Base-by-base conservation (phyloP, 768 basidiomycete genomes). In the Flagelloscypha sp. region DNA sequence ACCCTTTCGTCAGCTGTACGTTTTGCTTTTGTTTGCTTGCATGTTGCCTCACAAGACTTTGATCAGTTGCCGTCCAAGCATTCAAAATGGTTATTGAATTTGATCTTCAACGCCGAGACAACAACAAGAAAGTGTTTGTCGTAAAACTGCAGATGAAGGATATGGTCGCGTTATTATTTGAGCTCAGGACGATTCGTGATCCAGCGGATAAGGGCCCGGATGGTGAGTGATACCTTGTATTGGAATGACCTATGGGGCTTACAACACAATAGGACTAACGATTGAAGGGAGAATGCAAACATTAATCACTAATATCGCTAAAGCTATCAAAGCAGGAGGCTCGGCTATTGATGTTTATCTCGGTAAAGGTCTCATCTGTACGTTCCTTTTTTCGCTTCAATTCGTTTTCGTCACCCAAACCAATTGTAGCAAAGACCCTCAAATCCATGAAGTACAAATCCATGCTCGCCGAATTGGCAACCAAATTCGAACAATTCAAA, bases 81-180 rank as follows among this genome's bases (percentile, higher is more conserved):
- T 76, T 76, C 50, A 58, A 65, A 23, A 53, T 69, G 0, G 69
- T 70, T 5, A 58, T 71, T 18, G 61, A 63, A 12, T 52, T 75
- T 23, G 71, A 74, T 35, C 36, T 66, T 36, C 66, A 65, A 3
- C 55, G 72, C 16, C 54, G 66, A 16, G 69, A 71, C 18, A 76
- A 76, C 35, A 66, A 75, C 36, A 63, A 59, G 37, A 72, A 70
- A 40, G 59, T 74, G 6, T 39, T 63, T 2, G 52, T 58, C 3
- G 53, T 76, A 5, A 66, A 67, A 31, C 37, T 65, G 7, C 63
- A 70, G 41, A 76, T 76, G 70, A 60, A 58, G 38, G 59, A 72
- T 27, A 61, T 69, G 57, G 68, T 75, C 62, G 37, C 48, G 10
- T 56, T 56, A 2, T 58, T 74, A 13, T 55, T 70, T 11, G 61